Evolutionary conservation across 805 yeast genomes (phyloP), one percentile per base, ranked within the genome.

Genomic region (Metschnikowia proteae): DNA sequence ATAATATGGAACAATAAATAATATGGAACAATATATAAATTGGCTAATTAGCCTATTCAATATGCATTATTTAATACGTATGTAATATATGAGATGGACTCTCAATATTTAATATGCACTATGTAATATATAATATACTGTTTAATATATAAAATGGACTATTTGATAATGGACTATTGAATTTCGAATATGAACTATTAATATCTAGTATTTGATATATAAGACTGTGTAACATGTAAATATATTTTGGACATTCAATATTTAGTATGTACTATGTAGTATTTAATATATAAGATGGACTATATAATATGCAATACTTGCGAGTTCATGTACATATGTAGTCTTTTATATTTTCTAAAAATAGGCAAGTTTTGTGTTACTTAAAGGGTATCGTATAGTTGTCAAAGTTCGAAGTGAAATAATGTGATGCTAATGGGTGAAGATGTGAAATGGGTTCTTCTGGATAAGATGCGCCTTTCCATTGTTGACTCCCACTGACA

Each of bases 401-500:
- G 13, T 37, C 33, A 25, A 41, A 8, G 38, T 36, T 38, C 28
- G 31, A 37, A 23, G 25, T 22, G 35, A 25, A 10, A 6, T 13
- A 23, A 17, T 4, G 28, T 2, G 35, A 42, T 30, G 45, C 45
- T 38, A 47, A 22, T 34, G 38, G 17, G 47, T 22, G 32, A 23
- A 33, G 30, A 68, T 61, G 40, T 58, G 54, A 46, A 68, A 67
- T 22, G 58, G 60, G 52, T 61, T 67, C 53, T 68, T 70, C 47
- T 55, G 65, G 27, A 71, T 66, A 36, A 71, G 61, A 33, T 58
- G 58, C 43, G 60, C 56, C 54, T 71, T 71, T 39, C 67, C 58
- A 33, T 63, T 67, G 54, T 71, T 71, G 38, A 63, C 67, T 1
- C 75, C 76, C 26, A 69, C 71, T 23, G 75, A 70, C 55, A 65